Evolutionary conservation across 257 asterid species (phyloP).

Genomic region (Verbena officinalis): DNA sequence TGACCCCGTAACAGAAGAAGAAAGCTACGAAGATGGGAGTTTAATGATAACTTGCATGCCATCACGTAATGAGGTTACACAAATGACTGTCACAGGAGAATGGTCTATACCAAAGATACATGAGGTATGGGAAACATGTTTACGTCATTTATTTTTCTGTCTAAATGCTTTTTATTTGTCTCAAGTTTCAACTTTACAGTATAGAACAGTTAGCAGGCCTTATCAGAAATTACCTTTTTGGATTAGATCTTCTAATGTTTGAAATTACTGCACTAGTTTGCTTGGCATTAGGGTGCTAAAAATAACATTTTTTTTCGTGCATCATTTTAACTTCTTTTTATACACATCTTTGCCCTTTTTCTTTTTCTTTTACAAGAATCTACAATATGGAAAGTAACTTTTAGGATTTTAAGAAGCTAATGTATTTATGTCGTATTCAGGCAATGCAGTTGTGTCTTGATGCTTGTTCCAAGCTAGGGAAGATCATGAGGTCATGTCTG

Average conservation of each 20-base stretch:
- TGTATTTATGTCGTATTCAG: conserved; percentile 42
- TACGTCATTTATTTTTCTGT: neutral
- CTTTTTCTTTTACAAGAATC: neutral
- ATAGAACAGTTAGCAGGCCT: conserved; percentile 3
- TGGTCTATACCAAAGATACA: conserved; percentile 83
- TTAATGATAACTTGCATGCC: conserved; percentile 86
- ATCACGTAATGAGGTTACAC: conserved; percentile 87
- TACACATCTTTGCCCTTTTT: neutral
- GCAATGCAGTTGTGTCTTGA: conserved; percentile 88
- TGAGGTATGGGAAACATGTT: conserved; percentile 61
- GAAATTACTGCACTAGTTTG: no score
- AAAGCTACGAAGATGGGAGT: conserved; percentile 76
- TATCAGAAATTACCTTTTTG: neutral
- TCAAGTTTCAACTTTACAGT: neutral
- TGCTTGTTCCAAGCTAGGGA: conserved; percentile 87
- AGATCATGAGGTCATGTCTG: conserved; percentile 77
- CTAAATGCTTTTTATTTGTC: neutral
- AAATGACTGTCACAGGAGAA: conserved; percentile 83
- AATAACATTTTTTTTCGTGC: neutral
- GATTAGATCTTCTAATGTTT: neutral
- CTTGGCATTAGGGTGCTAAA: neutral
- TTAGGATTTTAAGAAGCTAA: neutral
- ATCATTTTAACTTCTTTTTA: neutral
- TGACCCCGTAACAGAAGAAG: conserved; percentile 88
- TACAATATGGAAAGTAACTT: neutral